Evolutionary conservation across 164 flowering plant species (phyloP), one percentile per base, ranked within the genome.

Genomic region (Liquidambar formosana): DNA sequence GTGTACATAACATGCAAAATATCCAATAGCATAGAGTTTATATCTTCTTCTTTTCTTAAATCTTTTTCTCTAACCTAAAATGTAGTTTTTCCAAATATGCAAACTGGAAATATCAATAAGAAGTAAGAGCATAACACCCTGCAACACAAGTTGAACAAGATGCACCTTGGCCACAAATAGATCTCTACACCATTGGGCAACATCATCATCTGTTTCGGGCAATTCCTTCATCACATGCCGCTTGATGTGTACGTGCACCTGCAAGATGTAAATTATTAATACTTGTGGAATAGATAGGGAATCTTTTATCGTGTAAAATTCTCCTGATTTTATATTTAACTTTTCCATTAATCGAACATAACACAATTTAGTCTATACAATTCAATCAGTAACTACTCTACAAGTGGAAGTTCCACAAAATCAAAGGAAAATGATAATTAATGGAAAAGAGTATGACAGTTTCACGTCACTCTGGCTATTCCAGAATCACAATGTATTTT

Each of bases 201-300:
- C 74, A 27, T 70, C 90, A 28, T 83, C 85, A 48, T 82, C 87
- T 10, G 82, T 58, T 71, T 86, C 85, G 48, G 93, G 90, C 71
- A 88, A 61, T 9, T 86, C 93, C 67, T 82, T 82, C 84, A 86
- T 83, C 49, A 70, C 27, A 71, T 82, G 86, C 22, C 97, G 80
- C 81, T 86, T 89, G 56, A 95, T 54, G 73, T 88, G 93, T 44
- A 95, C 90, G 76, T 95, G 94, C 43, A 93, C 81, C 99, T 95
- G 82, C 65, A 73, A 64, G 5, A 61, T 23, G 48, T 18, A 58
- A 41, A 56, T 44, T 21, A 21, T 33, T 11, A 61, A 54, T 21
- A 19, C 47, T n/a, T 51, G 5, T 26, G 10, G 10, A 11, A 65
- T 16, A 25, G 13, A 64, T 26, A 27, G 1, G 44, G 56, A 23